A percentile compares a stretch with the other conserved stretches of the same genome.
Conservation (phyloP, 2,329 filamentous ascomycete species). For the Colletotrichum ledebouriae region DNA sequence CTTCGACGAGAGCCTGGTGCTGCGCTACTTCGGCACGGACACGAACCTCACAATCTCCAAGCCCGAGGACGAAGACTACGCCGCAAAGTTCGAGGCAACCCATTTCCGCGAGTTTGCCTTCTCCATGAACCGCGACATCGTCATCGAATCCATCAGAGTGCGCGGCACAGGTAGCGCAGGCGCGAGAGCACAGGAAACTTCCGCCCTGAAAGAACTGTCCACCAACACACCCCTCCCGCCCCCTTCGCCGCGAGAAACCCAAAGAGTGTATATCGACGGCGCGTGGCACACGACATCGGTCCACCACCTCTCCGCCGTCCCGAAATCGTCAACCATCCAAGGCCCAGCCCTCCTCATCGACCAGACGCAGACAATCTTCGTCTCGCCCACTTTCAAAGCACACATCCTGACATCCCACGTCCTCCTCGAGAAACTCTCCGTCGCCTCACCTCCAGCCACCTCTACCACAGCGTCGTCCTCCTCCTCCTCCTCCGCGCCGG, state of each 20-base stretch:
- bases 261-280: conserved; percentile 49
- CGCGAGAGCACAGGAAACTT: conserved; percentile 30
- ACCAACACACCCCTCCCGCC: neutral
- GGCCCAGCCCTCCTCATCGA: conserved; percentile 53
- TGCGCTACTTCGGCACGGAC: conserved; percentile 53
- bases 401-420: conserved; percentile 50
- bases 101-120: conserved; percentile 40
- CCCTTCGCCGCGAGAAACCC: conserved; percentile 42
- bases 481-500: neutral
- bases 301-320: conserved; percentile 47
- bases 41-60: conserved; percentile 51
- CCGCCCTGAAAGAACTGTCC: conserved; percentile 42
- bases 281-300: conserved; percentile 47
- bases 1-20: conserved; percentile 51
- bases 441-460: neutral
- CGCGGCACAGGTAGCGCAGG: conserved; percentile 48
- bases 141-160: conserved; percentile 38
- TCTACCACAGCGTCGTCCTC: neutral
- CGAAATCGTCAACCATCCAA: conserved; percentile 44
- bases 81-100: conserved; percentile 28
- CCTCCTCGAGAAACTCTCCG: conserved; percentile 46
- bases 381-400: conserved; percentile 47
- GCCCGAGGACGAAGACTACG: conserved; percentile 48
- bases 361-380: conserved; percentile 50
- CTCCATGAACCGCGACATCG: conserved; percentile 33